Evolutionary conservation across 2,329 filamentous ascomycete genomes (phyloP).

Genomic region (Fusarium xyrophilum): DNA sequence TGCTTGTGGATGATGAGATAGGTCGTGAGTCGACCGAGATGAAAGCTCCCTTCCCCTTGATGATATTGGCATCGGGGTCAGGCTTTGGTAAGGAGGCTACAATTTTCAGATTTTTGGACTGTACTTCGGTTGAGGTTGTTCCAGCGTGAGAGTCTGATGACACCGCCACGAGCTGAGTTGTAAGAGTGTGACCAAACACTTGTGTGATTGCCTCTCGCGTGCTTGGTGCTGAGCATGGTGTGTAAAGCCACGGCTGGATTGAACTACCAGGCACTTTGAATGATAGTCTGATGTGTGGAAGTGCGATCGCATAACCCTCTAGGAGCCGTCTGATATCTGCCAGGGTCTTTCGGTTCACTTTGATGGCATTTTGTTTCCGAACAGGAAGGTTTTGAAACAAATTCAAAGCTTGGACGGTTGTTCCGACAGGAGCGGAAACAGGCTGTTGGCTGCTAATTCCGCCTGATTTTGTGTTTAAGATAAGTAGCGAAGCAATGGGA

Average conservation of each 20-base stretch:
- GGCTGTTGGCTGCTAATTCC: slow-evolving; percentile 44
- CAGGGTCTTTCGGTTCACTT: slow-evolving; percentile 64
- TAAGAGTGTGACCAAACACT: slow-evolving; percentile 64
- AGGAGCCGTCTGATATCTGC: slow-evolving; percentile 66
- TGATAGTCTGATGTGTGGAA: slow-evolving; percentile 66
- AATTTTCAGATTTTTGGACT: slow-evolving; percentile 11
- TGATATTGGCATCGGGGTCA: slow-evolving; percentile 52
- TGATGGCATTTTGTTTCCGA: slow-evolving; percentile 64
- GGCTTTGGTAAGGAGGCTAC: slow-evolving; percentile 63
- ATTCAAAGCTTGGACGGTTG: slow-evolving; percentile 66
- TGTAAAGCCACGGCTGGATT: slow-evolving; percentile 65
- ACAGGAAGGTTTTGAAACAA: slow-evolving; percentile 70
- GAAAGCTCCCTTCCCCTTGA: slow-evolving; percentile 60
- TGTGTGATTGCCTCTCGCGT: slow-evolving; percentile 67
- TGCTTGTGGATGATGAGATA: slow-evolving; percentile 61
- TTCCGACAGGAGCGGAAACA: slow-evolving; percentile 68
- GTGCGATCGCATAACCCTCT: slow-evolving; percentile 69
- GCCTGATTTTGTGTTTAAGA: slow-evolving; percentile 48
- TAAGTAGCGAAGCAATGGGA: slow-evolving; percentile 60
- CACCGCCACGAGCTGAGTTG: slow-evolving; percentile 60
- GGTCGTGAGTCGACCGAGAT: slow-evolving; percentile 74
- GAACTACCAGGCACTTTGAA: slow-evolving; percentile 65
- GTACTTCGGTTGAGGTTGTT: not conserved
- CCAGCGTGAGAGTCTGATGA: slow-evolving; percentile 39
- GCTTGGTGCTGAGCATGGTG: slow-evolving; percentile 57